phyloP scores from a whole-genome alignment of 768 basidiomycete species.

The Boletus reticulatus region DNA sequence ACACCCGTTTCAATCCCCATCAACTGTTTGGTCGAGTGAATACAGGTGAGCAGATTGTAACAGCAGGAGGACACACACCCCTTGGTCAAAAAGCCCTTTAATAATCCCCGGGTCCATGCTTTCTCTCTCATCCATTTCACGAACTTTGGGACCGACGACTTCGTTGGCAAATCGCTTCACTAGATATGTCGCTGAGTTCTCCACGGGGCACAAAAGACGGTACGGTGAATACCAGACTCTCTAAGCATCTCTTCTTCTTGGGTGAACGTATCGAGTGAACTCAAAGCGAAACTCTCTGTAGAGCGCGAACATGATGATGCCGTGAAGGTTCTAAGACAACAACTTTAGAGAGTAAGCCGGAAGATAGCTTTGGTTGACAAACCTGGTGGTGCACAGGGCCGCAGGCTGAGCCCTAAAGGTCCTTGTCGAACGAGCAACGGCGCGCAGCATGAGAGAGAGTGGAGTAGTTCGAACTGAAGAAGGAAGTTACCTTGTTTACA shows the following conservation, averaged over 20 bases:
- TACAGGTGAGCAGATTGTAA: background rate
- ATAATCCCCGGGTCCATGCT: constrained; percentile 88
- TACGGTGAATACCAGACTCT: constrained; percentile 66
- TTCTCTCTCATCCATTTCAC: constrained; percentile 98
- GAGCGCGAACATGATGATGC: constrained; percentile 24
- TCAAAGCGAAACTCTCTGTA: constrained; percentile 34
- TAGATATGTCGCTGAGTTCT: constrained; percentile 30
- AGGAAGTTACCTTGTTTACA: too few relatives aligned
- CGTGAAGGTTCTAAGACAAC: constrained; percentile 22
- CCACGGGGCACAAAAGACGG: background rate
- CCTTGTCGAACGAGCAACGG: constrained; percentile 15
- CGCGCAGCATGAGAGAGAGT: constrained; percentile 25
- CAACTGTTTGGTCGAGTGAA: constrained; percentile 47
- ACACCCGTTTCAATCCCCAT: constrained; percentile 96
- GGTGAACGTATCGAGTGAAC: constrained; percentile 79
- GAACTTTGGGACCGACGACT: constrained; percentile 85
- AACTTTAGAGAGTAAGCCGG: background rate
- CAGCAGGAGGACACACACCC: constrained; percentile 55
- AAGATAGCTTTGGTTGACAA: background rate
- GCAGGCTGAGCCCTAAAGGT: background rate
- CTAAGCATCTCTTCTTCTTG: constrained; percentile 95
- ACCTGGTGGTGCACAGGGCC: constrained; percentile 15
- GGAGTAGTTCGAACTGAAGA: background rate
- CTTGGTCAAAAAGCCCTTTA: constrained; percentile 90
- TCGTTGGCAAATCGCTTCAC: constrained; percentile 89